Evolutionary conservation across 352 stramenopile genomes (phyloP).

Genomic region (Pythium insidiosum): DNA sequence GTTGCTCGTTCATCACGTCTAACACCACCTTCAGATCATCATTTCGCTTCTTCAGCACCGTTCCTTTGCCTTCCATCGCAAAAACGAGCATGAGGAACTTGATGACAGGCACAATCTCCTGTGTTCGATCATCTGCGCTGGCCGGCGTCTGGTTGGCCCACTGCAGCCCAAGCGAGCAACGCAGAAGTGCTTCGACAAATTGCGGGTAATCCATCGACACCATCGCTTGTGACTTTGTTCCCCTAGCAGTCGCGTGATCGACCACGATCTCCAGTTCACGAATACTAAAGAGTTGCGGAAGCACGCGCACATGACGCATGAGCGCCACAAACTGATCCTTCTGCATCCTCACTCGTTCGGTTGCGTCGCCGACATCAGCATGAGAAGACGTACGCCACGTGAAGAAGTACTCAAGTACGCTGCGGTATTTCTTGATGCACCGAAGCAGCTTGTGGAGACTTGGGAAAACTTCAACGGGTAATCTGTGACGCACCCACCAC

Average conservation of each 20-base stretch:
- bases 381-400: slow-evolving; percentile 1
- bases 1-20: slow-evolving; percentile 31
- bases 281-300: slow-evolving; percentile 51
- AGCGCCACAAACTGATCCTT: slow-evolving; percentile 26
- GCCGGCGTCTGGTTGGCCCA: slow-evolving; percentile 22
- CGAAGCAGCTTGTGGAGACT: slow-evolving; percentile 11
- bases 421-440: slow-evolving; percentile 17
- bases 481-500: slow-evolving; percentile 11
- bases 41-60: slow-evolving; percentile 44
- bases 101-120: slow-evolving; percentile 27
- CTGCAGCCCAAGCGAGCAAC: slow-evolving; percentile 35
- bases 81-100: slow-evolving; percentile 75
- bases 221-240: slow-evolving; percentile 4
- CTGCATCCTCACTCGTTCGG: slow-evolving; percentile 9
- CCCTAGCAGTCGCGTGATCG: slow-evolving; percentile 10
- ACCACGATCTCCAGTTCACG: slow-evolving; percentile 43
- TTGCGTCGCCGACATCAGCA: neutral
- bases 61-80: slow-evolving; percentile 63
- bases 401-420: slow-evolving; percentile 8
- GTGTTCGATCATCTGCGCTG: neutral
- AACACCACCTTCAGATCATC: slow-evolving; percentile 49
- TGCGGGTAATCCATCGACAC: slow-evolving; percentile 41
- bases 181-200: slow-evolving; percentile 51
- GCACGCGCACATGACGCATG: slow-evolving; percentile 43
- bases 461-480: slow-evolving; percentile 1